Evolutionary conservation across 768 basidiomycete species (phyloP), one percentile per base, ranked within the genome.

Genomic region (Tricholoma sp.): DNA sequence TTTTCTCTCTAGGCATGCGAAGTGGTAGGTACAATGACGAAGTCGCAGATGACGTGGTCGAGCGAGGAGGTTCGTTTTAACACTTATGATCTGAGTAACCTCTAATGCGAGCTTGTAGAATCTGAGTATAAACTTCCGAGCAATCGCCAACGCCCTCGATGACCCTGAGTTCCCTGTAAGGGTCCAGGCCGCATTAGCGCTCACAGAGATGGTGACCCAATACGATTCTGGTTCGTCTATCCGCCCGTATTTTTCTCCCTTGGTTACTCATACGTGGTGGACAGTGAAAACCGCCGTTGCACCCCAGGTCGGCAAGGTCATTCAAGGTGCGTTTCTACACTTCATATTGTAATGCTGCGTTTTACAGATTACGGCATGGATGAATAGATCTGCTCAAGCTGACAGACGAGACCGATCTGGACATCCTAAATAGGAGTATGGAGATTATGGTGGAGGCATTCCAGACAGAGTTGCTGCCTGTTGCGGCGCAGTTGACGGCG

Each of bases 391-490:
- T 94, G n/a, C 80, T 94, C 63, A 91, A 91, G 68, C 78, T 96
- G 44, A 85, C 89, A n/a, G 89, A 94, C 66, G 90, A 94, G 71
- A 92, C 91, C 45, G 93, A 95, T 67, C 74, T 96, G 44, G 92
- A 95, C 66, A 80, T 91, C 49, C 76, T 94, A 54, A 92, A 91
- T 65, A 77, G 75, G 58, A 82, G 87, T 64, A 91, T 93, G 86
- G 89, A 92, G 63, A 81, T 83, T 24, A 86, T 95, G 82, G 93
- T 94, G 13, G 84, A 91, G 61, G 81, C 82, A 41, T 96, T 91
- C 81, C 85, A 89, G 65, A 82, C 82, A 4, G 89, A 94, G 74
- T 75, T 96, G 5, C 74, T 92, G 4, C 92, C 92, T 5, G 92
- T 94, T 41, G 89, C 91, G 13, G 85, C 85, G 33, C 86, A 91